phyloP scores from a whole-genome alignment of 257 asterid species.

The Ligustrum vulgare region DNA sequence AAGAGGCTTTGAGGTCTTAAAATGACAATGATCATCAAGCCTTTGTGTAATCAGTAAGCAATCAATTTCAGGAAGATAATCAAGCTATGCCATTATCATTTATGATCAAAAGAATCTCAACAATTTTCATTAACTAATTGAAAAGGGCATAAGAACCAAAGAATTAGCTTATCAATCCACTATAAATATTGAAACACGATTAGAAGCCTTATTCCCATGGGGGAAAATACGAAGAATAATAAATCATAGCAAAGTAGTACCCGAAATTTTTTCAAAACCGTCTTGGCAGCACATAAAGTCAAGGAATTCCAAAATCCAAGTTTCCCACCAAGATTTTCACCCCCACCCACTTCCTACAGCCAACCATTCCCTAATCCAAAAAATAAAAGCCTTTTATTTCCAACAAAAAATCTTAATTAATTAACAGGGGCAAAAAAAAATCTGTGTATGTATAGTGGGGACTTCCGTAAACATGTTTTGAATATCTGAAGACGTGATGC shows the following conservation, averaged over 20 bases:
- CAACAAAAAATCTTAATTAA: not conserved
- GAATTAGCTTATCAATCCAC: not conserved
- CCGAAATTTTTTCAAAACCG: conserved; percentile 63
- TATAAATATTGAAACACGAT: not conserved
- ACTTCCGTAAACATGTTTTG: conserved; percentile 41
- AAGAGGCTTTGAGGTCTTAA: conserved; percentile 81
- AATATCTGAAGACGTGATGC: conserved; percentile 43
- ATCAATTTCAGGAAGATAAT: conserved; percentile 76
- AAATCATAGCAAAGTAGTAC: conserved; percentile 30
- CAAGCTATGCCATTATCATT: conserved; percentile 61
- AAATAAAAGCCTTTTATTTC: not conserved
- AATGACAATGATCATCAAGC: conserved; percentile 94
- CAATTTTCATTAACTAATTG: too few relatives aligned
- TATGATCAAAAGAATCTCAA: conserved; percentile 20
- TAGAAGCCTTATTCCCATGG: not conserved
- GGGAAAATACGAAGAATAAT: not conserved
- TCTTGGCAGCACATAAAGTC: conserved; percentile 93
- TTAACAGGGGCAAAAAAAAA: too few relatives aligned
- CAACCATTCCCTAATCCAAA: conserved; percentile 76
- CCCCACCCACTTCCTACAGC: conserved; percentile 94
- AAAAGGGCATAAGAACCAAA: not conserved
- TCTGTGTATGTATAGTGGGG: too few relatives aligned
- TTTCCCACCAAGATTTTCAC: conserved; percentile 83
- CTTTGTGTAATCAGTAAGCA: conserved; percentile 88
- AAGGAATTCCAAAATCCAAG: conserved; percentile 92